Evolutionary conservation across 2,329 filamentous ascomycete species (phyloP).

Genomic region (Penicillium sp.): DNA sequence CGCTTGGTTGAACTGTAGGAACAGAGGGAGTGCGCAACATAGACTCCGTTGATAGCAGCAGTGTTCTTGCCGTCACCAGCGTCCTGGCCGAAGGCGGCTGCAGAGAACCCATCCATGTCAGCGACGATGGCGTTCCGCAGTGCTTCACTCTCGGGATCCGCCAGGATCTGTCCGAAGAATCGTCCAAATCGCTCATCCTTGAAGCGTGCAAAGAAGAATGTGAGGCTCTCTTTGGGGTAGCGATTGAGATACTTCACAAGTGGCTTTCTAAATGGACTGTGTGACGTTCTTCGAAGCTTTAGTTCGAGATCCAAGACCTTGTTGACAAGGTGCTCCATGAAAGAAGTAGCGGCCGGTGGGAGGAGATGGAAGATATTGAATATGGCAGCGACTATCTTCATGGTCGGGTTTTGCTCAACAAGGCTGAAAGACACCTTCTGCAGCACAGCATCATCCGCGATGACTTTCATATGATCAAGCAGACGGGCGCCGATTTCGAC

Average conservation of each 20-base stretch:
- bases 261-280: conserved; percentile 87
- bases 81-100: conserved; percentile 63
- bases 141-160: conserved; percentile 69
- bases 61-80: conserved; percentile 68
- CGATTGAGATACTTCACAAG: conserved; percentile 91
- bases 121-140: conserved; percentile 72
- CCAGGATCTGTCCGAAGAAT: conserved; percentile 83
- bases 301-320: conserved; percentile 87
- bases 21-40: conserved; percentile 77
- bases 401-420: conserved; percentile 86
- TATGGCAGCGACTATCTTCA: conserved; percentile 93
- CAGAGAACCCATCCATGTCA: conserved; percentile 71
- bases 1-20: conserved; percentile 62
- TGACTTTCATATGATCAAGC: conserved; percentile 89
- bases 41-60: conserved; percentile 82
- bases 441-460: conserved; percentile 75
- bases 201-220: conserved; percentile 73
- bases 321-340: conserved; percentile 86
- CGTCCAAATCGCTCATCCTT: conserved; percentile 85
- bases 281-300: conserved; percentile 78
- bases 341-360: conserved; percentile 82
- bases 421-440: conserved; percentile 93
- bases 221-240: conserved; percentile 85
- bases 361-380: conserved; percentile 98
- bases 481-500: conserved; percentile 92